Evolutionary conservation across 1,284 basidiomycete species (phyloP), one percentile per base, ranked within the genome.

Genomic region (Ustilago trichophora): DNA sequence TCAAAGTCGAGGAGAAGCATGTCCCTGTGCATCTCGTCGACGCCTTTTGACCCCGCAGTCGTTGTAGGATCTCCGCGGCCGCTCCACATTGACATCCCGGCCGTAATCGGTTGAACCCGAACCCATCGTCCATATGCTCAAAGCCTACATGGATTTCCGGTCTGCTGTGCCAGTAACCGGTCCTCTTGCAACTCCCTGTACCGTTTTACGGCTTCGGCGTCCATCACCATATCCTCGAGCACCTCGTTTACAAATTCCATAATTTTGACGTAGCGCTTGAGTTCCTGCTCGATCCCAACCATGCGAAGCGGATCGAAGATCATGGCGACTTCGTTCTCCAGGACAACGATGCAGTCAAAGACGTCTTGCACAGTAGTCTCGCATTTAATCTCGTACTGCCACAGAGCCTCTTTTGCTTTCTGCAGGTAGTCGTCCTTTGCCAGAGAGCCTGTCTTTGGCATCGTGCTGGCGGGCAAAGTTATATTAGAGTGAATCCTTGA

Each of bases 231-330:
- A 33, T 52, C 41, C 18, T 52, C 41, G 18, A 52, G 50, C 27
- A 52, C 50, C 42, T 52, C 41, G 35, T 52, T 52, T 34, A 45
- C 50, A 38, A 52, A 52, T 7, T 45, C 35, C 34, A 52, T 52
- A 21, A 52, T 44, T 22, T 52, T 42, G 42, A 52, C n/a, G 15
- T 44, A 52, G 15, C 50, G 41, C 13, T 37, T 31, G 21, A 52
- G 42, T 35, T 45, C 41, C 13, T 44, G 15, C 6, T 26, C 50
- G 16, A 52, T 32, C 34, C 33, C 31, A 18, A 19, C 42, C 22
- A 25, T 52, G 12, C 50, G 50, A 9, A 35, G 21, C n/a, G 41
- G 42, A 22, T 44, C 34, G 19, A 52, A 52, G 29, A 27, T 19
- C 16, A 29, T 15, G 21, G 44, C 42, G 16, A 9, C 8, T 5